phyloP scores from a whole-genome alignment of 2,329 filamentous ascomycete species.

The Gaeumannomyces tritici region DNA sequence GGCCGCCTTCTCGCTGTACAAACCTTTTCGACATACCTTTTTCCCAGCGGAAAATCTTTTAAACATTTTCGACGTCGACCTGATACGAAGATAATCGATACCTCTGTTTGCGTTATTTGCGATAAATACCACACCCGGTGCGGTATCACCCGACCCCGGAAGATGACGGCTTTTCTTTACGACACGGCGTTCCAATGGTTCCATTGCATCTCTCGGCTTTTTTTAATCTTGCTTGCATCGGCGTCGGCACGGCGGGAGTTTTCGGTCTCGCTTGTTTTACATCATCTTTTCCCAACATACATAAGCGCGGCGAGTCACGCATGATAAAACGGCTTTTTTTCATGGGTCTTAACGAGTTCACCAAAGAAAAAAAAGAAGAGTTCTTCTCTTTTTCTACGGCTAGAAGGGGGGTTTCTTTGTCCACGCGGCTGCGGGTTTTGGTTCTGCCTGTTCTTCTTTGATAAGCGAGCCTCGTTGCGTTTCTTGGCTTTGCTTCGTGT shows the following conservation, averaged over 20 bases:
- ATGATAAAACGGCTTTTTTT: slow-evolving; percentile 33
- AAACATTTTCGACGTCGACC: slow-evolving; percentile 18
- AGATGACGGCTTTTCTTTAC: slow-evolving; percentile 31
- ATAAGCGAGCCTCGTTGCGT: slow-evolving; percentile 3
- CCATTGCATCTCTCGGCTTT: slow-evolving; percentile 32
- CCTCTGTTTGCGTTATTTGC: slow-evolving; percentile 16
- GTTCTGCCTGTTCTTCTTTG: not conserved
- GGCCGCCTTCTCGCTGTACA: slow-evolving; percentile 19
- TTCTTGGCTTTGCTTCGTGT: slow-evolving; percentile 1
- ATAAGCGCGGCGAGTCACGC: slow-evolving; percentile 24
- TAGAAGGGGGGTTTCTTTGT: slow-evolving; percentile 2
- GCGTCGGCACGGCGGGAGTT: slow-evolving; percentile 37
- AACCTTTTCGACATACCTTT: slow-evolving; percentile 21
- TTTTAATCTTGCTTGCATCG: slow-evolving; percentile 29
- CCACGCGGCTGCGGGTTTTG: not conserved
- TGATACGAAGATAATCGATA: slow-evolving; percentile 22
- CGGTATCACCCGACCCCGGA: slow-evolving; percentile 26
- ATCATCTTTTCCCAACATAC: slow-evolving; percentile 17
- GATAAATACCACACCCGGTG: slow-evolving; percentile 19
- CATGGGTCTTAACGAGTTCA: slow-evolving; percentile 3
- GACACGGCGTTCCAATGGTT: slow-evolving; percentile 31
- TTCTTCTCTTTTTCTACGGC: not conserved
- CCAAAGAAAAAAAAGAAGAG: not conserved
- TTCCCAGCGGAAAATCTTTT: slow-evolving; percentile 14
- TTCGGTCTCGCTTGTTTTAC: slow-evolving; percentile 20